Evolutionary conservation across 2,329 filamentous ascomycete genomes (phyloP).

Genomic region (Trichoderma breve): DNA sequence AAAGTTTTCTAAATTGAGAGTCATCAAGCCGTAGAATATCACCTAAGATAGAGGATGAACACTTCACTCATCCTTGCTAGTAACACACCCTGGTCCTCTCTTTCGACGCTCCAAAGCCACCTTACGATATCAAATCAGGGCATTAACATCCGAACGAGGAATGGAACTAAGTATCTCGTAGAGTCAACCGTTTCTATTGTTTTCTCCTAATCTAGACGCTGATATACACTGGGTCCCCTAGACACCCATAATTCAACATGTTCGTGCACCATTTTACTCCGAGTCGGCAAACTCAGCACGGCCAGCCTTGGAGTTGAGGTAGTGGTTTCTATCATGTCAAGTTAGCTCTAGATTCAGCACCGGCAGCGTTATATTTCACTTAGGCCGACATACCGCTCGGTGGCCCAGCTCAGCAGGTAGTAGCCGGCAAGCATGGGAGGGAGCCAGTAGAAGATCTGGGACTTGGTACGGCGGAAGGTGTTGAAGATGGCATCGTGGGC

Average conservation of each 20-base stretch:
- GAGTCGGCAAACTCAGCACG: slow-evolving; percentile 53
- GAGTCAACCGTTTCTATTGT: slow-evolving; percentile 37
- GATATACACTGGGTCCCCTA: slow-evolving; percentile 41
- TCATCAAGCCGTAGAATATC: neutral
- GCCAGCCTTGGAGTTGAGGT: slow-evolving; percentile 76
- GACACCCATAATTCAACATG: slow-evolving; percentile 34
- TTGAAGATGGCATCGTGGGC: slow-evolving; percentile 89
- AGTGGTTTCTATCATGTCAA: slow-evolving; percentile 62
- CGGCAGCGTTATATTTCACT: neutral
- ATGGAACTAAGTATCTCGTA: neutral
- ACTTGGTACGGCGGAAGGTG: slow-evolving; percentile 79
- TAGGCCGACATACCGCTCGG: slow-evolving; percentile 67
- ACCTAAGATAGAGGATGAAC: neutral
- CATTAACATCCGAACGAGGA: neutral
- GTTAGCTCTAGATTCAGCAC: neutral
- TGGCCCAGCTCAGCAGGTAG: slow-evolving; percentile 84
- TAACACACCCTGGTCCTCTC: neutral
- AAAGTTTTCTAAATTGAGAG: neutral
- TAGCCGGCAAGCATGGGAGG: slow-evolving; percentile 79
- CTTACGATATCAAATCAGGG: neutral
- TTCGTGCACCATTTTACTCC: slow-evolving; percentile 37
- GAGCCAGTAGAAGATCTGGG: slow-evolving; percentile 85
- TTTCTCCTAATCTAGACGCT: slow-evolving; percentile 39
- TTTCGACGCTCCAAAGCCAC: neutral
- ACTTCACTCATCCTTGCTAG: neutral